Base-by-base conservation (phyloP, 2,329 filamentous ascomycete species). In the Epichloe typhina region DNA sequence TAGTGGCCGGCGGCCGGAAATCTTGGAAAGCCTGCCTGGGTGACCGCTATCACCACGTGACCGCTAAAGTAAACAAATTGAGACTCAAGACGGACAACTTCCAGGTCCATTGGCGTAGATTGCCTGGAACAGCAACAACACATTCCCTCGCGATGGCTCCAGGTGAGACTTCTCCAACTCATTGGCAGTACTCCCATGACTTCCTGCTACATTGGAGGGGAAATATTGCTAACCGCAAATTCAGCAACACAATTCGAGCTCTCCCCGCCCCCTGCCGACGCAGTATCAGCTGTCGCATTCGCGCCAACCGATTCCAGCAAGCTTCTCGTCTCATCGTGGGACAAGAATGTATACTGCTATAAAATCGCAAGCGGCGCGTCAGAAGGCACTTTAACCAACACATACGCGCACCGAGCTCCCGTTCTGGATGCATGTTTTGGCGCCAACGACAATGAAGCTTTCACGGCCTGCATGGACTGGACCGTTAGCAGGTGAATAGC, bases 371-470 rank as follows among this genome's bases (percentile, higher is more conserved):
- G 77, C 55, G 73, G 77, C 44, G 65, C 68, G 19, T 83, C 81
- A 6, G 78, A 77, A 50, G 57, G 62, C 23, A 64, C 59, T 42
- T 73, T 94, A 33, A 62, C 90, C 35, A 77, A 80, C 56, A 87
- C 83, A 56, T 88, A 84, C 61, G 83, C 89, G 65, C 85, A 93
- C 66, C 80, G 83, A 54, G 88, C 88, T 7, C 89, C 93, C 0
- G 85, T 98, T 8, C 74, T 98, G 52, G 89, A 95, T 64, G 84
- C 93, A 17, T 95, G 89, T 69, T 98, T 94, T 62, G 91, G 91
- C 56, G 79, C 80, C 56, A 80, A 82, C 67, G 86, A 91, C 61
- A 77, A 84, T 60, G 88, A 89, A 66, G 84, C 91, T 41, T 98
- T 88, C 70, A 88, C 80, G 19, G 89, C 83, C 38, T 88, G 90